These are phyloP conservation scores for Exidia glandulosa DNA, from an alignment of 768 basidiomycete genomes.

Conservation along the genomic window DNA sequence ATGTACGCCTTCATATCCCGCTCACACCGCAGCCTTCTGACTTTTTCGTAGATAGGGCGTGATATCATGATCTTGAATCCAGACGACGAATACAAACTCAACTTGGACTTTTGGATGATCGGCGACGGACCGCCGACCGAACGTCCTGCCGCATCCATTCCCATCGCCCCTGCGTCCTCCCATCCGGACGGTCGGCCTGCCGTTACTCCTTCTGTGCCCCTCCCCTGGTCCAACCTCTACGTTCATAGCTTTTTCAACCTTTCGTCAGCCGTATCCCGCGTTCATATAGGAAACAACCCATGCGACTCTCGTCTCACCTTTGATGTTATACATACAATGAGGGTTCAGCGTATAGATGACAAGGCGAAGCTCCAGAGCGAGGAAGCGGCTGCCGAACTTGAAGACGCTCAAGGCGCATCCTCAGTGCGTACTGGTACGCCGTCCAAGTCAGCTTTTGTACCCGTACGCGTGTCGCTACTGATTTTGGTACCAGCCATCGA, in stretches of 20 bases:
- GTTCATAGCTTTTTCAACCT: background rate
- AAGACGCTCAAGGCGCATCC: no score
- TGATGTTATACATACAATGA: no score
- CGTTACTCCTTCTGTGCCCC: background rate
- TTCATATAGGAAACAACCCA: background rate
- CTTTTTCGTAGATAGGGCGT: no score
- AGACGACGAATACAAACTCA: background rate
- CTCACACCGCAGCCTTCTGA: no score
- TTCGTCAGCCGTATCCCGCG: background rate
- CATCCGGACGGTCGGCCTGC: background rate
- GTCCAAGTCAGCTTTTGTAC: no score
- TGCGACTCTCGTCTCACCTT: no score
- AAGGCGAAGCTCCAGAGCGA: no score
- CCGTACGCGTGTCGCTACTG: no score
- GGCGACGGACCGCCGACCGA: background rate
- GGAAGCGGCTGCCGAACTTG: no score
- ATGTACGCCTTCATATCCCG: background rate
- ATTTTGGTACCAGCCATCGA: no score
- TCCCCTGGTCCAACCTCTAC: background rate
- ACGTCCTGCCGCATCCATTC: background rate
- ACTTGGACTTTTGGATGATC: background rate
- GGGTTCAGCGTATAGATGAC: no score
- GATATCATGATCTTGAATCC: background rate
- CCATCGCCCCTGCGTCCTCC: background rate
- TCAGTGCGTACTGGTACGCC: no score